Evolutionary conservation across 768 basidiomycete genomes (phyloP), one percentile per base, ranked within the genome.

Genomic region (Boletus pseudo-olivaceus): DNA sequence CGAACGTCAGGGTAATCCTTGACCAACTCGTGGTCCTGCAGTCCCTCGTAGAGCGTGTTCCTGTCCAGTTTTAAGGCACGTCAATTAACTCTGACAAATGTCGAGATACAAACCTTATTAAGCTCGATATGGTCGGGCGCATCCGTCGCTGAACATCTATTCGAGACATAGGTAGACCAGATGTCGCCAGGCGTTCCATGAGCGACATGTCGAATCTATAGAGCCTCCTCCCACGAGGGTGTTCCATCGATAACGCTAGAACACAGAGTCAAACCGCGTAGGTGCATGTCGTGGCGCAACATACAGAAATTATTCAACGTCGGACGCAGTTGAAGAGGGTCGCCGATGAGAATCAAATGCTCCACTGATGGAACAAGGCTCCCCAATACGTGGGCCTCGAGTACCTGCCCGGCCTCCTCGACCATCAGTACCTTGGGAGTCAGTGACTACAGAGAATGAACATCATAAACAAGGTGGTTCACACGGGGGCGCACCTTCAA

Each of bases 341-440:
- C 90, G 0, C 90, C 90, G n/a, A 91, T 90, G 40, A 84, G 73
- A 53, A 92, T 88, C 20, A 91, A 72, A 37, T 91, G 88, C 54
- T 90, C 78, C 0, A 90, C 77, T 4, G 83, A 80, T 0, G 78
- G 76, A 3, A 87, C 86, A 1, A 90, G 73, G 35, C 77, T 80
- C 3, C 79, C 80, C 6, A 90, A 67, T 15, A 90, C 76, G 57
- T 91, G 89, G 4, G 89, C 85, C 68, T 91, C 89, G 29, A 91
- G 76, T 2, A 90, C 86, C 68, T 92, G 89, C 0, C 89, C 90
- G 0, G 90, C 89, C 64, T 91, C 90, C 66, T 92, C 88, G 0
- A 91, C 84, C 45, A 91, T 70, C 44, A 90, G 64, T 0, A 89
- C 79, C 32, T 75, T 77, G 0, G 88, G 88, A 5, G 64, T 71